Evolutionary conservation across 768 basidiomycete genomes (phyloP), one percentile per base, ranked within the genome.

Genomic region (Lactarius tabidus): DNA sequence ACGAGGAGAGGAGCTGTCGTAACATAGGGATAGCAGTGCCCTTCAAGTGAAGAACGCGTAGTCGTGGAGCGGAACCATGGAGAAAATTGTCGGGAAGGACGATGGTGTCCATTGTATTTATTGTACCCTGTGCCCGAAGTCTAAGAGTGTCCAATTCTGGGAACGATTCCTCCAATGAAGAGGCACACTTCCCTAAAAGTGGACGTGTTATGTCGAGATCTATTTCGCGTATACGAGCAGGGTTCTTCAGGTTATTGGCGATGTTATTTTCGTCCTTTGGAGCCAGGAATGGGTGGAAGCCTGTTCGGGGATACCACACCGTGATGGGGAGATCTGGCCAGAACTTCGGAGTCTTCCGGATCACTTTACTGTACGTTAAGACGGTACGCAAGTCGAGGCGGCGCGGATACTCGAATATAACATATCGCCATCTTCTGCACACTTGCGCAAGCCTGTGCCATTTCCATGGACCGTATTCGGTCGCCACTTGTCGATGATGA

Each of bases 261-360:
- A 57, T 38, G 26, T 35, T 26, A 26, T 57, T 18, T 57, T 63
- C 62, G 9, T 63, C 62, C 14, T 31, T 29, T 4, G 41, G 33
- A 7, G 14, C 10, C 29, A 55, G 15, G 9, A 2, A 28, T 7
- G 14, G 33, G 45, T 48, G 12, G 5, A 48, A n/a, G 4, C 12
- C 3, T 14, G 28, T 14, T 17, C n/a, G 45, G 20, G 48, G 57
- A 2, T 53, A 63, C 26, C 48, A 57, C n/a, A 63, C 58, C 5
- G 33, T 15, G 62, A 63, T 58, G 35, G 62, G 62, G 26, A 63
- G 43, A n/a, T 20, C 14, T 18, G 62, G 57, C 51, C 56, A 63
- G 36, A 29, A 29, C 17, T 29, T 4, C 3, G 33, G 33, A 8
- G 10, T 4, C 20, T 20, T 10, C 45, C n/a, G 10, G 18, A 55